Conservation (phyloP, 2,329 filamentous ascomycete species). For the Nectriaceae sp. region DNA sequence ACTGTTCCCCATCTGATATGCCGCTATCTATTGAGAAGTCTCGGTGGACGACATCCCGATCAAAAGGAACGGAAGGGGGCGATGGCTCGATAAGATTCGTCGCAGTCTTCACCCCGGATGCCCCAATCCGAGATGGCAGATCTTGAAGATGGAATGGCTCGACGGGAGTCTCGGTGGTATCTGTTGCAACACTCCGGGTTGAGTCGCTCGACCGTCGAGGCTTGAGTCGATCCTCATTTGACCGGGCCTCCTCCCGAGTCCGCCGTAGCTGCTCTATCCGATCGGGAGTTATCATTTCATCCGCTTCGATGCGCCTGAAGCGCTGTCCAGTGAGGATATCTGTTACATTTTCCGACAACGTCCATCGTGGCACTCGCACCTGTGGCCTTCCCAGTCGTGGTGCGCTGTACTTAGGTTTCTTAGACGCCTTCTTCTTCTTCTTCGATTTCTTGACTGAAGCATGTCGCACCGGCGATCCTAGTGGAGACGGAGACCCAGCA, state of each 20-base stretch:
- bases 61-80: conserved; percentile 9
- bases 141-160: conserved; percentile 54
- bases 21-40: conserved; percentile 23
- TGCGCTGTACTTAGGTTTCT: conserved; percentile 9
- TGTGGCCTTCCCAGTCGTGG: conserved; percentile 14
- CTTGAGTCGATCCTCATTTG: conserved; percentile 18
- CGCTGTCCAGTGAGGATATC: conserved; percentile 56
- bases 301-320: conserved; percentile 57
- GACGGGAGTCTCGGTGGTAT: conserved; percentile 39
- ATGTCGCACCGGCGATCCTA: conserved; percentile 25
- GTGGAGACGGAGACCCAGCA: conserved; percentile 9
- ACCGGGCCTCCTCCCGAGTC: conserved; percentile 31
- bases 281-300: conserved; percentile 59
- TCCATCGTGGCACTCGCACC: conserved; percentile 46
- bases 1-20: conserved; percentile 7
- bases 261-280: conserved; percentile 49
- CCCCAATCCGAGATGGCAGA: conserved; percentile 44
- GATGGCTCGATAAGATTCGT: conserved; percentile 9
- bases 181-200: conserved; percentile 20
- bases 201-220: conserved; percentile 27
- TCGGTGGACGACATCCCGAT: conserved; percentile 24
- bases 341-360: conserved; percentile 57
- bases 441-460: conserved; percentile 43
- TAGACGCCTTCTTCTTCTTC: conserved; percentile 40
- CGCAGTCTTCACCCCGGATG: conserved; percentile 26